Evolutionary conservation across 495 filamentous ascomycete species (phyloP), one percentile per base, ranked within the genome.

Genomic region (Aspergillus nidulans): DNA sequence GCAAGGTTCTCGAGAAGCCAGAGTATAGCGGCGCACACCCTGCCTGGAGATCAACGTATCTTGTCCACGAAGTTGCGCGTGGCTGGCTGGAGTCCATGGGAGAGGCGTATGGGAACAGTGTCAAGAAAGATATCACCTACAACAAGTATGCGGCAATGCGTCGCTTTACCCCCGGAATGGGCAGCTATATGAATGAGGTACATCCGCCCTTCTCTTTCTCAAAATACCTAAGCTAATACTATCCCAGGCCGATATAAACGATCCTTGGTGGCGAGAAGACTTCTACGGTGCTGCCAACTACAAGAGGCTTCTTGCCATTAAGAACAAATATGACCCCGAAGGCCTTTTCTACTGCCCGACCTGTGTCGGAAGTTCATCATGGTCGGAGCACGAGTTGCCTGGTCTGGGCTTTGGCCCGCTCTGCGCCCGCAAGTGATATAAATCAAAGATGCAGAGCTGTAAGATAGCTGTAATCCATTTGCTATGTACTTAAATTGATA

Each of bases 321-420:
- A 85, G 76, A 59, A 65, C 40, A 73, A 67, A 52, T 78, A 74
- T 34, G 82, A 85, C 54, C 81, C 82, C 0, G 65, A 66, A 9
- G 59, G 63, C 28, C 57, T 81, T 21, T 83, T 85, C 48, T 84
- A 78, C 54, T 77, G 70, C 6, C 56, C 56, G 24, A 77, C 71
- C 6, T 74, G 66, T 46, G 80, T 83, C 0, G 80, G 77, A 0
- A 80, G 75, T 21, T 77, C 82, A 48, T 55, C 62, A 18, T 80
- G 77, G 71, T 30, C 48, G 26, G 26, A 28, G 26, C 26, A 28
- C 9, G 26, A 9, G 26, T n/a, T n/a, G n/a, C n/a, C n/a, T n/a
- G n/a, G n/a, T n/a, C n/a, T n/a, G n/a, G n/a, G n/a, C n/a, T n/a
- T n/a, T n/a, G n/a, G n/a, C n/a, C n/a, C n/a, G n/a, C n/a, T n/a